These are phyloP conservation scores for Sergeia podlipaevii DNA, from an alignment of 208 protist genomes.

Conservation along the genomic window DNA sequence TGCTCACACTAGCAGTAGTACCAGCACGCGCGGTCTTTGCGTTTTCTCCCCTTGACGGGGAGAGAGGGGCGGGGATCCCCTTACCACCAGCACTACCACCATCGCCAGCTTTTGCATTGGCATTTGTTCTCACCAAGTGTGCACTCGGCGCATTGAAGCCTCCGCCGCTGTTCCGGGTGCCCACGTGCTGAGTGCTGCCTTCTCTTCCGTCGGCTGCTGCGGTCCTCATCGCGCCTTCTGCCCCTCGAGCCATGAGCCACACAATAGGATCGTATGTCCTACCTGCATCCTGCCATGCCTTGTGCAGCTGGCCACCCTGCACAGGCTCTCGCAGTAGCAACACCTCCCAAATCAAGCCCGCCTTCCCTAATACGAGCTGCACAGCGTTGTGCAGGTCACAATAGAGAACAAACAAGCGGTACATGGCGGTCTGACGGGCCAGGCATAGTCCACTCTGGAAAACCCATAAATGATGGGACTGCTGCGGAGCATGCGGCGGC, in stretches of 20 bases:
- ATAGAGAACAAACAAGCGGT: conserved; percentile 6
- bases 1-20: background rate
- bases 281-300: conserved; percentile 1
- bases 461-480: too few relatives aligned
- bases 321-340: conserved; percentile 1
- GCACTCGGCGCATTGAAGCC: too few relatives aligned
- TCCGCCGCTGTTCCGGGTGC: too few relatives aligned
- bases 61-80: background rate
- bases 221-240: background rate
- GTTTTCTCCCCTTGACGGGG: too few relatives aligned
- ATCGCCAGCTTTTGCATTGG: background rate
- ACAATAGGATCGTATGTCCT: conserved; percentile 1
- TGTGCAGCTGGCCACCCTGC: conserved; percentile 5
- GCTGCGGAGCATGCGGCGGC: too few relatives aligned
- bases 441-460: too few relatives aligned
- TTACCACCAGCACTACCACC: background rate
- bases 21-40: background rate
- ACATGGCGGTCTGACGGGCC: background rate
- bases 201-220: background rate
- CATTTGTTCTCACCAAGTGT: too few relatives aligned
- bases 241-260: conserved; percentile 5
- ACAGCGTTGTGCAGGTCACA: conserved; percentile 4
- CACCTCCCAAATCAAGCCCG: conserved; percentile 7
- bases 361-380: conserved; percentile 4
- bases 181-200: background rate